phyloP scores from a whole-genome alignment of 352 stramenopile species.

The Phytopythium vexans region DNA sequence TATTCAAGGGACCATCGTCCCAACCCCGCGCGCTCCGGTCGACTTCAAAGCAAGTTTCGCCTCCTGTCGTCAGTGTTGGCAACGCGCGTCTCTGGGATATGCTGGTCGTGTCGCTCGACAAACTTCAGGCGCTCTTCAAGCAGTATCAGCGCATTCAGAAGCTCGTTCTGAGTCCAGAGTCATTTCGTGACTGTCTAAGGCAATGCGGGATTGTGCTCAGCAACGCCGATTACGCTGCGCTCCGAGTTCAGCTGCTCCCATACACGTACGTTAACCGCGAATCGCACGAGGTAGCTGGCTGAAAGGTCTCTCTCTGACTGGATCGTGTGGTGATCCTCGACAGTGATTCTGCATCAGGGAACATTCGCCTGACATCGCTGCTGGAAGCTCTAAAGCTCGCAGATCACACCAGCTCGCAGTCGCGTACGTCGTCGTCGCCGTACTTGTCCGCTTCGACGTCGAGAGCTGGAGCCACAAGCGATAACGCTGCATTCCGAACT shows the following conservation, averaged over 20 bases:
- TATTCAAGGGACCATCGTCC: conserved; percentile 33
- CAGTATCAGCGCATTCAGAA: conserved; percentile 59
- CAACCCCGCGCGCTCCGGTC: conserved; percentile 17
- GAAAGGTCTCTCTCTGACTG: neutral
- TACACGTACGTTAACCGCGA: conserved; percentile 39
- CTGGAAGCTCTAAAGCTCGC: conserved; percentile 45
- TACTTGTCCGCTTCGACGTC: neutral
- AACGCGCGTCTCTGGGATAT: conserved; percentile 63
- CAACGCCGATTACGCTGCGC: conserved; percentile 63
- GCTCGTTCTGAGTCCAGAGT: conserved; percentile 45
- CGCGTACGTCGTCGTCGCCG: conserved; percentile 17
- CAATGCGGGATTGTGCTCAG: conserved; percentile 59
- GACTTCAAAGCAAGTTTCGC: conserved; percentile 38
- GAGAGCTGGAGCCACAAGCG: too few relatives aligned
- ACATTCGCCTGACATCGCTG: conserved; percentile 37
- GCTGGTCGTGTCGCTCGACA: conserved; percentile 45
- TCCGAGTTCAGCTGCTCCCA: conserved; percentile 55
- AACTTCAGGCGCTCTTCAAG: conserved; percentile 42
- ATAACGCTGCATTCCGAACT: conserved; percentile 46
- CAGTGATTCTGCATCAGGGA: conserved; percentile 50
- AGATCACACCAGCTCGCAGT: conserved; percentile 42
- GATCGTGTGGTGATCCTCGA: neutral
- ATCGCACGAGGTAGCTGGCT: neutral
- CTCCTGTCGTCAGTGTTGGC: conserved; percentile 37
- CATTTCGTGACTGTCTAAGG: conserved; percentile 58